Evolutionary conservation across 2,329 filamentous ascomycete genomes (phyloP).

Genomic region (Colletotrichum kahawae): DNA sequence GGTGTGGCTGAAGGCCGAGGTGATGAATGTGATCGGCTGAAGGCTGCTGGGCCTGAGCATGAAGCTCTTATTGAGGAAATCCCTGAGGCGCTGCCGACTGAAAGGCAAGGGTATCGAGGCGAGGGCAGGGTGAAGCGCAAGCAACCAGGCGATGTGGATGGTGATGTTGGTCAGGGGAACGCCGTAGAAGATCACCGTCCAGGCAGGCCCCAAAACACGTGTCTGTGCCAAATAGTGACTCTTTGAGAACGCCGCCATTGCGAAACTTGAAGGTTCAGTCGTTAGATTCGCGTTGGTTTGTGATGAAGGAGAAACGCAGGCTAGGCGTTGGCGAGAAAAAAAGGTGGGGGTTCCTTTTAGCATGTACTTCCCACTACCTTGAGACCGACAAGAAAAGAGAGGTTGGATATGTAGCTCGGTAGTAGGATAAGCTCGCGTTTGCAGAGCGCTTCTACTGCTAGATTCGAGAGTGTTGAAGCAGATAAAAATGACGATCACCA

Average conservation of each 20-base stretch:
- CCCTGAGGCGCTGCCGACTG: background rate
- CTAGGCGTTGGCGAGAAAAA: background rate
- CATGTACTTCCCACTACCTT: background rate
- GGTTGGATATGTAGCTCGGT: no score
- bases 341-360: background rate
- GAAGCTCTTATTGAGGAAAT: background rate
- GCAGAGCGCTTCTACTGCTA: background rate
- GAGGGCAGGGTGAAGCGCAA: slow-evolving; percentile 9
- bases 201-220: background rate
- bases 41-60: slow-evolving; percentile 9
- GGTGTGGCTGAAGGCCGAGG: slow-evolving; percentile 14
- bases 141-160: slow-evolving; percentile 14
- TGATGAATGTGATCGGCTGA: background rate
- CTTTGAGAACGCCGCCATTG: background rate
- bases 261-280: background rate
- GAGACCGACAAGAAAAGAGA: no score
- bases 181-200: slow-evolving; percentile 5
- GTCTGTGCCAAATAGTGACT: background rate
- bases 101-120: slow-evolving; percentile 9
- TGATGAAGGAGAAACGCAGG: background rate
- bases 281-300: background rate
- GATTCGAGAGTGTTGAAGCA: background rate
- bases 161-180: slow-evolving; percentile 2
- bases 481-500: fast-evolving
- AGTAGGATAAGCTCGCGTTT: background rate